Base-by-base conservation (phyloP, 129 eudicot species). In the sunflower (Helianthus annuus) region DNA sequence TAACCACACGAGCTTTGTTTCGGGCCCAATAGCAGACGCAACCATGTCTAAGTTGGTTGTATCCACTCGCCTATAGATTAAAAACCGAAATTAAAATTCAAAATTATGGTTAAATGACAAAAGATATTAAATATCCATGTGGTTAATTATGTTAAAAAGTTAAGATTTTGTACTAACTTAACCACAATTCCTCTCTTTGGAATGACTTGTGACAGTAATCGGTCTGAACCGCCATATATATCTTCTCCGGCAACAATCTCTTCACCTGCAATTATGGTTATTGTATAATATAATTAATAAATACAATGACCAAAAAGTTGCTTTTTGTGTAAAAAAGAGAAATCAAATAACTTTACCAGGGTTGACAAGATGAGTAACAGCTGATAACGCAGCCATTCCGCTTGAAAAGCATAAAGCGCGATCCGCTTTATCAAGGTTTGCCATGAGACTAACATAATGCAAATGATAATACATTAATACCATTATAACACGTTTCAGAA, bases 351-450 rank as follows among this genome's bases (percentile, higher is more conserved):
- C 56, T 48, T 45, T 68, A 91, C 99, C 96, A 24, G 88, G 72
- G 78, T 81, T 87, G 70, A 95, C 84, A 72, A 95, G 88, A 86
- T 67, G 97, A 65, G 88, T 70, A 38, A 88, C 97, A 34, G 97
- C 91, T 80, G 97, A 63, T 88, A 95, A 79, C 68, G 96, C 97
- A 65, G 99, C 99, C 99, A 95, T 95, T 74, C 99, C 99, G 83
- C 94, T 95, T 17, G 96, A 83, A 75, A 90, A 95, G 82, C 96
- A 90, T 66, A 86, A 78, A 75, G 96, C 99, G 72, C 95, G 84
- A 80, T 91, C 96, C 32, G 99, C 99, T 78, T 95, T 95, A 44
- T 91, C 99, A 74, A 95, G 94, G 75, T 91, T 86, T 48, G 97
- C 99, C 15, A 95, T 69, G 48, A 95, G 90, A 51, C 99, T 95